These are phyloP conservation scores for Aspergillus sp. DNA, from an alignment of 2,329 filamentous ascomycete species.

Conservation along the genomic window DNA sequence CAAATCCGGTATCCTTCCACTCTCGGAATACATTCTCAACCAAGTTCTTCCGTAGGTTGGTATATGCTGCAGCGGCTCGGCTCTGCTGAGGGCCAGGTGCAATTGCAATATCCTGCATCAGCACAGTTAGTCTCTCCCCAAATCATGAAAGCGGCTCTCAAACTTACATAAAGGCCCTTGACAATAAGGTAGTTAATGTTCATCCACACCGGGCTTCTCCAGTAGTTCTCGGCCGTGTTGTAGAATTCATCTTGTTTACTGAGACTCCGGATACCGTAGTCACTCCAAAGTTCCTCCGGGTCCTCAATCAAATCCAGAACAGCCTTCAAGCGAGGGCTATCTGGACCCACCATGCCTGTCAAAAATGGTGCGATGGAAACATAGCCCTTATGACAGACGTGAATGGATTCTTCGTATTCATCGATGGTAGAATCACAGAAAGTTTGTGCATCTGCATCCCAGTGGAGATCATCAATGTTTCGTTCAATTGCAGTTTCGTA, in stretches of 20 bases:
- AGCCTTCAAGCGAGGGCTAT: constrained; percentile 72
- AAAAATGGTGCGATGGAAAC: constrained; percentile 92
- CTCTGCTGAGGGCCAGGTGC: constrained; percentile 64
- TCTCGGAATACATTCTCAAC: constrained; percentile 84
- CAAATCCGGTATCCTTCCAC: constrained; percentile 91
- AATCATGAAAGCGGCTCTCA: background rate
- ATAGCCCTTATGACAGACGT: constrained; percentile 96
- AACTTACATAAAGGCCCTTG: constrained; percentile 71
- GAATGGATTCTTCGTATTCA: constrained; percentile 83
- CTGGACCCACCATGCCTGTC: constrained; percentile 71
- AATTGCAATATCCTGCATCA: constrained; percentile 62
- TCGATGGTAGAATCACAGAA: constrained; percentile 97
- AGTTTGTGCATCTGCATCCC: constrained; percentile 75
- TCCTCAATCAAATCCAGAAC: constrained; percentile 77
- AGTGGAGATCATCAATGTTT: constrained; percentile 92
- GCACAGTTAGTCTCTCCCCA: constrained; percentile 15
- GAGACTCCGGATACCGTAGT: constrained; percentile 83
- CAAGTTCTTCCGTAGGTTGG: constrained; percentile 74
- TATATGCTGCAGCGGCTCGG: constrained; percentile 73
- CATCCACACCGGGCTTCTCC: constrained; percentile 92
- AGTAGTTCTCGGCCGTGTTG: constrained; percentile 93
- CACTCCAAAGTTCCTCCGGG: constrained; percentile 84
- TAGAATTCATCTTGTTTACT: constrained; percentile 82
- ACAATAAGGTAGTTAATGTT: constrained; percentile 92
- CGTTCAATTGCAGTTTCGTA: constrained; percentile 74